These are phyloP conservation scores for Chytriomyces sp. DNA, from an alignment of 192 early-diverging fungal genomes.

Conservation along the genomic window DNA sequence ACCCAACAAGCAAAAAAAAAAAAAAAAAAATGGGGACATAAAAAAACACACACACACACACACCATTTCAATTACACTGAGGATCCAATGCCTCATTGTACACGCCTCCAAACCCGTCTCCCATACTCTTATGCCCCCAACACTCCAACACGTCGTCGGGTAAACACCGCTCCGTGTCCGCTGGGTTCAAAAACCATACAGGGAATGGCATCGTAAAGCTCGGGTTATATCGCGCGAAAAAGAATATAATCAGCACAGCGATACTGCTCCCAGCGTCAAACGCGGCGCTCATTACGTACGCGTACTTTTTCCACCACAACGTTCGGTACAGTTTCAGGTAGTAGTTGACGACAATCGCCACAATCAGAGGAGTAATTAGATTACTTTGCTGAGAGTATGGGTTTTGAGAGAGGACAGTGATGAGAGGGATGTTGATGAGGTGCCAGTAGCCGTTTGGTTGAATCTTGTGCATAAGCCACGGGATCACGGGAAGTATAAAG, in stretches of 20 bases:
- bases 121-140: conserved; percentile 12
- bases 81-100: conserved; percentile 3
- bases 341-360: conserved; percentile 32
- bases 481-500: conserved; percentile 36
- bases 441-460: conserved; percentile 30
- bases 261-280: conserved; percentile 64
- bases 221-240: not conserved
- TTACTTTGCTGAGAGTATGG: not conserved
- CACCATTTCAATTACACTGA: not conserved
- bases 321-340: conserved; percentile 5
- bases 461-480: conserved; percentile 38
- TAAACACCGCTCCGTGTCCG: conserved; percentile 23
- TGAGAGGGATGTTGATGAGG: conserved; percentile 37
- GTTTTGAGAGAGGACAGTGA: conserved; percentile 17
- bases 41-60: too few species aligned
- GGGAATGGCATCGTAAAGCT: conserved; percentile 20
- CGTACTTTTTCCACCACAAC: conserved; percentile 68
- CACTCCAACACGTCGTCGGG: conserved; percentile 24
- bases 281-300: conserved; percentile 69
- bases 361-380: conserved; percentile 22
- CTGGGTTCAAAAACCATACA: not conserved
- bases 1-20: too few species aligned
- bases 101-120: conserved; percentile 11
- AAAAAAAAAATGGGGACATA: too few species aligned
- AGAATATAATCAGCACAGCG: conserved; percentile 26